A percentile compares a stretch with the other conserved stretches of the same genome.
Conservation (phyloP, 345 rosid genomes). For the Murraya paniculata region DNA sequence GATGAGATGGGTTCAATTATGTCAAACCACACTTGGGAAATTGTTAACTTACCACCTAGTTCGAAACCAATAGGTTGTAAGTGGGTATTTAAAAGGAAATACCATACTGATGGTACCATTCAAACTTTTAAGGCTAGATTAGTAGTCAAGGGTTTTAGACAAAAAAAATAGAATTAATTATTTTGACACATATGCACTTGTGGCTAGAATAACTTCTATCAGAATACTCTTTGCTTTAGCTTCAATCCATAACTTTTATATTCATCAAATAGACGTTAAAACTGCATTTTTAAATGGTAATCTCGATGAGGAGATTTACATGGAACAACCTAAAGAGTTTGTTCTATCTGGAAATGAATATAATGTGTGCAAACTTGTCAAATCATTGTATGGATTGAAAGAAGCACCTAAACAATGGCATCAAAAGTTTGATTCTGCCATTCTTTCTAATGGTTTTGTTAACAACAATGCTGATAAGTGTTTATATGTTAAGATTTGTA, state of each 20-base stretch:
- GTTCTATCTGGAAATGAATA: background rate
- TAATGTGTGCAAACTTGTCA: background rate
- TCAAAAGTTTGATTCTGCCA: background rate
- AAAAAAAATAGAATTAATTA: slow-evolving; percentile 9
- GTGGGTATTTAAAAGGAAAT: slow-evolving; percentile 1
- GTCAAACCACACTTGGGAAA: background rate
- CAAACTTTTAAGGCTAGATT: background rate
- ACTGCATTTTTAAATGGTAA: background rate
- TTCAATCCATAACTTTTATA: background rate
- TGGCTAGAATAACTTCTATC: background rate
- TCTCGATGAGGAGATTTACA: background rate
- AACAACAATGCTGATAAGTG: background rate
- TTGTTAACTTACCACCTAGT: background rate
- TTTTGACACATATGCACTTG: background rate
- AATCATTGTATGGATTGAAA: background rate
- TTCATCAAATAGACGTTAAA: slow-evolving; percentile 17
- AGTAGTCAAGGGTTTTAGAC: slow-evolving; percentile 4
- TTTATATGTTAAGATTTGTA: background rate
- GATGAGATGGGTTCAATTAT: slow-evolving; percentile 5
- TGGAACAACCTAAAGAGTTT: background rate
- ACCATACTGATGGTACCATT: background rate
- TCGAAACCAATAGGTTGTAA: slow-evolving; percentile 7
- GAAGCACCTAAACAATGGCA: slow-evolving; percentile 8
- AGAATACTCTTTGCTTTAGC: background rate
- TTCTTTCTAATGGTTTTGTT: background rate